Base-by-base conservation (phyloP, 2,329 filamentous ascomycete species). In the Pseudopithomyces maydicus region DNA sequence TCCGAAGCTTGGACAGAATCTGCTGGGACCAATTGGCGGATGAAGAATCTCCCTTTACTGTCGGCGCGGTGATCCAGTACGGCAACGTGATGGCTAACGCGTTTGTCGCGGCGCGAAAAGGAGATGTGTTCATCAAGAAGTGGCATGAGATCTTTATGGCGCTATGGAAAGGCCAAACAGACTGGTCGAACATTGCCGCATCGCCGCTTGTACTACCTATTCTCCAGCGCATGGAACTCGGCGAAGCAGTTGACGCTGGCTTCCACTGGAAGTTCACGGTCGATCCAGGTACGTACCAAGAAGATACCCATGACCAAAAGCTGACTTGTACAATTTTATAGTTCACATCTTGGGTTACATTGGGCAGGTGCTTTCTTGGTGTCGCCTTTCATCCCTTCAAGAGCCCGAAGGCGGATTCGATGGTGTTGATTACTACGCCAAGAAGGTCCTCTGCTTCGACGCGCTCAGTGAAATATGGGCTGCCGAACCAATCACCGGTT, bases 41-140 rank as follows among this genome's bases (percentile, higher is more conserved):
- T 56, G 74, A 78, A 43, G 68, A 70, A 36, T 72, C 61, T 1
- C 72, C 69, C 0, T 79, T 67, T 46, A 67, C 69, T 23, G 66
- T 79, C 8, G 64, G 70, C 12, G 58, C 59, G 2, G 67, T 70
- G 32, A 61, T 62, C 54, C 63, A 71, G 57, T 71, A 68, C 35
- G 66, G 52, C 2, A 65, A 69, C 19, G 50, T 58, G 6, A 71
- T 73, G 43, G 66, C 69, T 23, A 82, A 82, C 50, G 75, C 78
- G 46, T 81, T 82, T 57, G 72, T 82, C 12, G 77, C 78, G 2
- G 66, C 74, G 1, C 74, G 79, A 36, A 76, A 77, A 35, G 74
- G 74, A 10, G 78, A 81, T 51, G 65, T 67, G 0, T 81, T 82
- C 56, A 78, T 82, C 54, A 77, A 75, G 59, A 64, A 71, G 67